Conservation (phyloP, 306 rosid genomes). For the Vachellia pachyceras region DNA sequence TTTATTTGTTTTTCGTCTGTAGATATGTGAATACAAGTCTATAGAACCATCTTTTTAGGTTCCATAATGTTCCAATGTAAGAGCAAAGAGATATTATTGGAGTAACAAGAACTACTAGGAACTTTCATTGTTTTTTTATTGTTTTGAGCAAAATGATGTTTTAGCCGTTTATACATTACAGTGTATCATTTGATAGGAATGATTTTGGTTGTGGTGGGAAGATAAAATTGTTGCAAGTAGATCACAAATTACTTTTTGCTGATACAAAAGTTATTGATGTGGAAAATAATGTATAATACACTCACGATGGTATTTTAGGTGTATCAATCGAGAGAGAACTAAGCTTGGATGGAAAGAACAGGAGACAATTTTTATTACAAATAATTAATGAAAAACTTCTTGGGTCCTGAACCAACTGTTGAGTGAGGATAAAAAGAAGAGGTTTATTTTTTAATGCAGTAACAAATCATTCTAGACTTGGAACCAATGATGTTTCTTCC, state of each 20-base stretch:
- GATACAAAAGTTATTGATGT: not conserved
- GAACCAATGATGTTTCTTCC: no score
- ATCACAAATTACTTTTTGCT: not conserved
- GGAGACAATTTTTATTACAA: not conserved
- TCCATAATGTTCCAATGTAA: not conserved
- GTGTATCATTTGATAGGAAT: not conserved
- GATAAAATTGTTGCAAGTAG: not conserved
- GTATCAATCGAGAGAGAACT: not conserved
- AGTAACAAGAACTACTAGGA: not conserved
- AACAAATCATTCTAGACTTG: no score
- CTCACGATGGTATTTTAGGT: not conserved
- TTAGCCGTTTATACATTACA: not conserved
- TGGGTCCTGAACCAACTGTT: no score
- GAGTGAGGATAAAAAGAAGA: no score
- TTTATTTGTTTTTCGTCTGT: not conserved
- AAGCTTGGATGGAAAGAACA: no score
- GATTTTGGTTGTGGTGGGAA: not conserved
- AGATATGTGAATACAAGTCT: not conserved
- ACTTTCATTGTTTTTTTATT: not conserved
- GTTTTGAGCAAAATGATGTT: not conserved
- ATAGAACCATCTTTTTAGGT: not conserved
- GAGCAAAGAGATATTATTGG: not conserved
- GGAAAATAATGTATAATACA: not conserved
- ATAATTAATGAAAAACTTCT: no score
- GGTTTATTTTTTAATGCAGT: no score